These are phyloP conservation scores for Fusarium caatingaense DNA, from an alignment of 2,329 filamentous ascomycete genomes.

Conservation along the genomic window DNA sequence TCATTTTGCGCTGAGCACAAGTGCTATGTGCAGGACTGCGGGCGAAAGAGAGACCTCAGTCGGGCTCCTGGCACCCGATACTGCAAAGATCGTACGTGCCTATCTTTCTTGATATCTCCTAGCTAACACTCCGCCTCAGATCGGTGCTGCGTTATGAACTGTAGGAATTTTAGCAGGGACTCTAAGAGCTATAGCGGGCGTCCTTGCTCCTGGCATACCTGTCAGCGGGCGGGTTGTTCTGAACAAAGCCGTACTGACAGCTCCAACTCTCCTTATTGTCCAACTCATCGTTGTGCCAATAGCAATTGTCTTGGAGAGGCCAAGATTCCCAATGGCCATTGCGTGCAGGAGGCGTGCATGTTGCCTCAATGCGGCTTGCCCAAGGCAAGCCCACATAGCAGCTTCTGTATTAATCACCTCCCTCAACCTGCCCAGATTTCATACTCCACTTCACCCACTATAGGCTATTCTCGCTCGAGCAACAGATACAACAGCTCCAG, in stretches of 20 bases:
- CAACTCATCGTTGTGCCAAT: slow-evolving; percentile 20
- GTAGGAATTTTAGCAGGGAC: not conserved
- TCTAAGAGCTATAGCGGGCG: not conserved
- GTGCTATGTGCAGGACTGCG: slow-evolving; percentile 18
- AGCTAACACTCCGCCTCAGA: slow-evolving; percentile 24
- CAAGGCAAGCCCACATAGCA: not conserved
- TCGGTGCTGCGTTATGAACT: slow-evolving; percentile 15
- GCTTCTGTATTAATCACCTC: not conserved
- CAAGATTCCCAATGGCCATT: slow-evolving; percentile 13
- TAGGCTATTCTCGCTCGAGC: not conserved
- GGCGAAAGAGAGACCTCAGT: slow-evolving; percentile 6
- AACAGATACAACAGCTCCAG: not conserved
- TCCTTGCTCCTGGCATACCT: slow-evolving; percentile 14
- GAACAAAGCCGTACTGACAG: not conserved
- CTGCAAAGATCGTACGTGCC: slow-evolving; percentile 29
- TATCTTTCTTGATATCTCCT: rapidly evolving
- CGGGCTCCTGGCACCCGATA: not conserved
- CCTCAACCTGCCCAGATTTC: not conserved
- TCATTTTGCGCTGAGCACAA: slow-evolving; percentile 27
- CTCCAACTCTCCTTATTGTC: slow-evolving; percentile 17
- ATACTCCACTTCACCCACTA: not conserved
- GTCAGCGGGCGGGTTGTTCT: not conserved
- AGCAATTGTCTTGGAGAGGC: not conserved
- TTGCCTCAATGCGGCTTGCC: not conserved
- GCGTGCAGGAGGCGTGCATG: slow-evolving; percentile 3